Conservation (phyloP, 192 early-diverging fungal species). For the Umbelopsis sp. region DNA sequence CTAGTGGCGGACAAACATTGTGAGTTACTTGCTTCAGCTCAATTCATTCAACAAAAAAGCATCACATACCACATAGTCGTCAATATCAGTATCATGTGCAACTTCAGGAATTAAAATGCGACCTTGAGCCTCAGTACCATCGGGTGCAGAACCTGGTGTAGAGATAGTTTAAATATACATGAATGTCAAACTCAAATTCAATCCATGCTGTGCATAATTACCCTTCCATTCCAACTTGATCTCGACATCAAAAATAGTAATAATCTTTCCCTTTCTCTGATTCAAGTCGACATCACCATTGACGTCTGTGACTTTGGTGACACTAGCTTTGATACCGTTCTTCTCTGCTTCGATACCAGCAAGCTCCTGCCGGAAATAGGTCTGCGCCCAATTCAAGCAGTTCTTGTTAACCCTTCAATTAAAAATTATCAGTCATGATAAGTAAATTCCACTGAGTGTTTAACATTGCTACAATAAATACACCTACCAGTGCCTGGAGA, state of each 20-base stretch:
- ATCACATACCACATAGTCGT: slow-evolving; percentile 73
- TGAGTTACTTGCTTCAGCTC: not conserved
- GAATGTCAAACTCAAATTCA: not conserved
- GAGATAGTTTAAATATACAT: not conserved
- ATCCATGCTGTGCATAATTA: slow-evolving; percentile 16
- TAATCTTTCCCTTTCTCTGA: slow-evolving; percentile 94
- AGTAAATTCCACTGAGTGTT: not conserved
- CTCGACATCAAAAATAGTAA: slow-evolving; percentile 89
- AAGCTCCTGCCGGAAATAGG: slow-evolving; percentile 74
- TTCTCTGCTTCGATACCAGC: slow-evolving; percentile 52
- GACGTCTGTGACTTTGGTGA: slow-evolving; percentile 64
- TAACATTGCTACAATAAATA: not conserved
- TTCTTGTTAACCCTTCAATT: slow-evolving; percentile 85
- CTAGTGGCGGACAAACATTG: slow-evolving; percentile 31
- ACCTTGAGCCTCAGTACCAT: slow-evolving; percentile 68
- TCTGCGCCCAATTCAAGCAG: slow-evolving; percentile 89
- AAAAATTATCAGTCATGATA: not conserved
- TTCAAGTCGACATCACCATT: slow-evolving; percentile 91
- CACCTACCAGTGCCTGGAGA: slow-evolving; percentile 44
- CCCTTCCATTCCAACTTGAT: slow-evolving; percentile 77
- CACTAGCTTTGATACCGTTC: slow-evolving; percentile 57
- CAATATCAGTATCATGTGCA: slow-evolving; percentile 83
- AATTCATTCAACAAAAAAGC: not conserved
- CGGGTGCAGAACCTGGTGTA: slow-evolving; percentile 45
- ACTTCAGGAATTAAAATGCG: slow-evolving; percentile 87